Evolutionary conservation across 2,329 filamentous ascomycete species (phyloP).

Genomic region (Nigrograna mackinnonii): DNA sequence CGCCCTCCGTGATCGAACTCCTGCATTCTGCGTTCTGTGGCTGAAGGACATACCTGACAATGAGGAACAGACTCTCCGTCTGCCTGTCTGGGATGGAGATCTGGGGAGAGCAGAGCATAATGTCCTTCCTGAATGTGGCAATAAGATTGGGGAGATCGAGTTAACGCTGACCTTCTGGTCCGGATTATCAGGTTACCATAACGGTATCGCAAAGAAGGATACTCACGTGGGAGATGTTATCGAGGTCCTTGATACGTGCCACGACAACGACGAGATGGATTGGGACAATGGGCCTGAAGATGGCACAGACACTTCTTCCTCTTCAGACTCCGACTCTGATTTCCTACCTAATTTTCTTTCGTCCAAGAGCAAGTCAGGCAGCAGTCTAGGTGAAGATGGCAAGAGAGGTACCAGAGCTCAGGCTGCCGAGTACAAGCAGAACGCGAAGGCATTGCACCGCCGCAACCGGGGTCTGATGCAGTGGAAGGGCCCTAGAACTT

Average conservation of each 20-base stretch:
- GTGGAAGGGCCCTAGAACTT: constrained; percentile 63
- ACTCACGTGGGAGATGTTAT: constrained; percentile 61
- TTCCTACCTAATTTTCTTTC: constrained; percentile 27
- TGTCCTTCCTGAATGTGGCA: constrained; percentile 55
- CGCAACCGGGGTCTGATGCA: constrained; percentile 75
- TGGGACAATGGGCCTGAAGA: constrained; percentile 33
- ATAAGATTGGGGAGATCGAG: constrained; percentile 62
- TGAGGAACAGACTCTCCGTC: constrained; percentile 60
- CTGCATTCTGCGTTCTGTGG: constrained; percentile 69
- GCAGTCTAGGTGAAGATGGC: constrained; percentile 31
- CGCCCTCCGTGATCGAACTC: constrained; percentile 56
- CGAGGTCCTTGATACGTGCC: constrained; percentile 65
- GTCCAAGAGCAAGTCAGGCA: constrained; percentile 21
- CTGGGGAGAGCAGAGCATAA: constrained; percentile 58
- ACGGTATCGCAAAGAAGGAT: constrained; percentile 58
- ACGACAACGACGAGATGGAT: constrained; percentile 56
- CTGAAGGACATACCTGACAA: constrained; percentile 71
- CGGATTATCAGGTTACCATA: constrained; percentile 64
- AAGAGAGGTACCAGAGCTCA: constrained; percentile 55
- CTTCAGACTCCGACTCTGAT: constrained; percentile 20
- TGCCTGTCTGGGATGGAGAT: constrained; percentile 71
- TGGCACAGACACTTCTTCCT: constrained; percentile 33
- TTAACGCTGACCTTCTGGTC: constrained; percentile 63
- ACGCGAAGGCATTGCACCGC: constrained; percentile 31
- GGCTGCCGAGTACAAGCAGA: constrained; percentile 56